Evolutionary conservation across 352 stramenopile species (phyloP).

Genomic region (Halophytophthora batemanensis): DNA sequence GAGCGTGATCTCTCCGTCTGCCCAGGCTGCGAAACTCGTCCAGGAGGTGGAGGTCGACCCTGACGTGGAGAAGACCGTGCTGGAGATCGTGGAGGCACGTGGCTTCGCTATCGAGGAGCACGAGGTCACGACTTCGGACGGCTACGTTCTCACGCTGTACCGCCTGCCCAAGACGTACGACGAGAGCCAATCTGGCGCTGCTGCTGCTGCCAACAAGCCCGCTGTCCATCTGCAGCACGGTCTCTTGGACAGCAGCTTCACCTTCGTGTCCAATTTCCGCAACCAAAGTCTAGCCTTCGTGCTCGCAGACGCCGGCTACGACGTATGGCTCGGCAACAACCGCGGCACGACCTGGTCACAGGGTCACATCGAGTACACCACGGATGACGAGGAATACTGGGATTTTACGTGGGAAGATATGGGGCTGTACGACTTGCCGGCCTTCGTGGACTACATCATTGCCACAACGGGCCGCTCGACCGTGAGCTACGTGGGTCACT

Average conservation of each 20-base stretch:
- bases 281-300: conserved; percentile 36
- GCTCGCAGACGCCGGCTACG: conserved; percentile 37
- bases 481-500: conserved; percentile 39
- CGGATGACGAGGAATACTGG: conserved; percentile 26
- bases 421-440: conserved; percentile 34
- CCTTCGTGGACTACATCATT: conserved; percentile 32
- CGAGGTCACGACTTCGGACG: conserved; percentile 28
- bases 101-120: conserved; percentile 35
- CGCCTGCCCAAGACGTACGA: conserved; percentile 28
- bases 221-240: conserved; percentile 37
- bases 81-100: conserved; percentile 12
- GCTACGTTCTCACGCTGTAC: conserved; percentile 46
- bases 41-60: conserved; percentile 2
- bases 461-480: conserved; percentile 14
- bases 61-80: conserved; percentile 6
- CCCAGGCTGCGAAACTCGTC: background rate
- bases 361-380: conserved; percentile 27
- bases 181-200: conserved; percentile 2
- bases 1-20: no score
- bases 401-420: conserved; percentile 42
- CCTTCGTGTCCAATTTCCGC: conserved; percentile 35
- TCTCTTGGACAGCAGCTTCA: conserved; percentile 37
- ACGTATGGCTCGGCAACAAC: conserved; percentile 51
- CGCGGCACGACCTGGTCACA: conserved; percentile 40
- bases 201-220: conserved; percentile 22